phyloP scores from a whole-genome alignment of 148 eudicot genomes.

The Diospyros kaki region DNA sequence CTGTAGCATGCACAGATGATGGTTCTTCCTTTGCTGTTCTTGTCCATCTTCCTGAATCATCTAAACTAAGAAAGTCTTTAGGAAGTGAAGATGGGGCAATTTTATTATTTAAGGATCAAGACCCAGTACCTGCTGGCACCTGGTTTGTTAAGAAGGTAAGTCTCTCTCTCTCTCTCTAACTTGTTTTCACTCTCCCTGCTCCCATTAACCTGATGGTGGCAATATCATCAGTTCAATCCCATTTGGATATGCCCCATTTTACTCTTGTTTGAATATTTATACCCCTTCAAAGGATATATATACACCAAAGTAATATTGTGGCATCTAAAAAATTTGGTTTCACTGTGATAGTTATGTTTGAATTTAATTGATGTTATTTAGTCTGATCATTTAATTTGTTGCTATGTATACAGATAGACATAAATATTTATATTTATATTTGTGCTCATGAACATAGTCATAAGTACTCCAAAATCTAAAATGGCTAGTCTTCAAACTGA shows the following conservation, averaged over 20 bases:
- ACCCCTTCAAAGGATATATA: too few species aligned
- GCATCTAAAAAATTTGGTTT: too few species aligned
- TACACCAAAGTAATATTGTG: too few species aligned
- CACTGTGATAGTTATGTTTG: background rate
- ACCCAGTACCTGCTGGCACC: conserved; percentile 60
- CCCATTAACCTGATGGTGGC: background rate
- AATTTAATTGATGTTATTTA: background rate
- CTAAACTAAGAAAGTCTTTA: conserved; percentile 16
- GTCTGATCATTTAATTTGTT: too few species aligned
- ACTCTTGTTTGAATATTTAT: background rate
- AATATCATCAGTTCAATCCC: background rate
- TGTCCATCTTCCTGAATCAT: conserved; percentile 42
- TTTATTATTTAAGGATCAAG: conserved; percentile 53
- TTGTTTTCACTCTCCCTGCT: background rate
- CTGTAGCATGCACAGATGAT: conserved; percentile 55
- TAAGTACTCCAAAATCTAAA: background rate
- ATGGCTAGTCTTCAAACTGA: background rate
- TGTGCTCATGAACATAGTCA: background rate
- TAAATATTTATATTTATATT: too few species aligned
- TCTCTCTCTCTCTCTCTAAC: background rate
- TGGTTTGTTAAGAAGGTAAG: conserved; percentile 86
- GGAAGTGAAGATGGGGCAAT: conserved; percentile 47
- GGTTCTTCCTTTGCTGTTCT: conserved; percentile 74
- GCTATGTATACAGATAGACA: background rate
- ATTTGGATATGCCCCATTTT: background rate